Conservation (phyloP, 2,329 filamentous ascomycete genomes). For the Berkeleyomyces basicola region DNA sequence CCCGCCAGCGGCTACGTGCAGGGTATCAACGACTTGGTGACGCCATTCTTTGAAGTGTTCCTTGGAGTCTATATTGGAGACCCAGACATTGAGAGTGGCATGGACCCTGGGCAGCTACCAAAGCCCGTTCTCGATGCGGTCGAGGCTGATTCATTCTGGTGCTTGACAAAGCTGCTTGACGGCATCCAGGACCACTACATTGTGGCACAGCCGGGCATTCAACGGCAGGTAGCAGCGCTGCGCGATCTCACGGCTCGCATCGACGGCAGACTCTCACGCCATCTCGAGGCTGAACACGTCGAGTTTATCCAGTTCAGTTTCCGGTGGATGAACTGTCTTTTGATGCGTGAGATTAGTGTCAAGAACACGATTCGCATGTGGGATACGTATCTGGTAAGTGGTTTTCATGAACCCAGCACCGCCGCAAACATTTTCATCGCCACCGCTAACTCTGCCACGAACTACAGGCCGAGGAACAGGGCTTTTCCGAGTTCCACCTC, state of each 20-base stretch:
- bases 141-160: constrained; percentile 97
- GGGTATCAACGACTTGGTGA: constrained; percentile 95
- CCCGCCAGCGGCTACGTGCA: constrained; percentile 96
- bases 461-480: constrained; percentile 81
- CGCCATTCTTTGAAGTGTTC: constrained; percentile 97
- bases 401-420: constrained; percentile 13
- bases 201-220: constrained; percentile 90
- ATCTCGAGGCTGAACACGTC: constrained; percentile 77
- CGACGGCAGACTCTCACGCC: constrained; percentile 66
- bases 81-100: constrained; percentile 75
- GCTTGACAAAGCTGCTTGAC: constrained; percentile 90
- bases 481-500: constrained; percentile 94
- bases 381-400: constrained; percentile 88
- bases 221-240: constrained; percentile 76
- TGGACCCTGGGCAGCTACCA: constrained; percentile 92
- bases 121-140: constrained; percentile 85
- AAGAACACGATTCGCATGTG: constrained; percentile 97
- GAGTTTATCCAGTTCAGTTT: constrained; percentile 99
- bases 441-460: neutral
- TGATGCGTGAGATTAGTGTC: constrained; percentile 95
- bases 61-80: constrained; percentile 91
- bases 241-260: constrained; percentile 84
- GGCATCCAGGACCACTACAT: constrained; percentile 99
- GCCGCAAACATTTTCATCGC: neutral
- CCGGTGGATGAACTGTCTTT: constrained; percentile 96